Conservation (phyloP, 371 early-diverging fungal species). For the Mucor mucedo region DNA sequence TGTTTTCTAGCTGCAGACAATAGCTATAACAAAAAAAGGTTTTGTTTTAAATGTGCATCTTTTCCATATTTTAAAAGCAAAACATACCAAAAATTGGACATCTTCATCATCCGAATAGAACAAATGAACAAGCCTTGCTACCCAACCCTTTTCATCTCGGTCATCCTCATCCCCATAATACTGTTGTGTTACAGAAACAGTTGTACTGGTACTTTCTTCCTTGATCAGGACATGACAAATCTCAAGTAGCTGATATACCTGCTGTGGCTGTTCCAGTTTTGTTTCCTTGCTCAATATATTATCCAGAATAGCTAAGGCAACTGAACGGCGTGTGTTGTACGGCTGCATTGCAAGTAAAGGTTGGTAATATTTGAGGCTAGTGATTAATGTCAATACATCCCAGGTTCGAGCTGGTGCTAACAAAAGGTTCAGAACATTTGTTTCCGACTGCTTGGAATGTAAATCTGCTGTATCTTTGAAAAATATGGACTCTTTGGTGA, state of each 20-base stretch:
- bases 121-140: constrained; percentile 86
- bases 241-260: constrained; percentile 83
- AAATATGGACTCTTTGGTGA: constrained; percentile 71
- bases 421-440: constrained; percentile 68
- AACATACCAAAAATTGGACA: constrained; percentile 71
- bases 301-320: constrained; percentile 79
- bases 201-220: constrained; percentile 72
- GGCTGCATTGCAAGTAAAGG: constrained; percentile 82
- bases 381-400: constrained; percentile 16
- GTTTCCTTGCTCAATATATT: constrained; percentile 70
- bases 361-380: constrained; percentile 70
- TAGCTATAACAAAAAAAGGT: constrained; percentile 36
- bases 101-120: constrained; percentile 73
- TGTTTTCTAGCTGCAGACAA: constrained; percentile 80
- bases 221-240: constrained; percentile 80
- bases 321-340: constrained; percentile 77
- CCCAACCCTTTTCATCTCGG: constrained; percentile 33
- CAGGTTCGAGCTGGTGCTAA: constrained; percentile 65
- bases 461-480: constrained; percentile 63
- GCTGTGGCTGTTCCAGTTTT: constrained; percentile 71
- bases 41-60: neutral
- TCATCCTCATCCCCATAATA: constrained; percentile 19
- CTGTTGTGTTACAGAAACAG: constrained; percentile 29
- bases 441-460: constrained; percentile 62
- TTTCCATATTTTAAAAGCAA: neutral